phyloP scores from a whole-genome alignment of 2,329 filamentous ascomycete species.

The Plectosphaerella sp. region DNA sequence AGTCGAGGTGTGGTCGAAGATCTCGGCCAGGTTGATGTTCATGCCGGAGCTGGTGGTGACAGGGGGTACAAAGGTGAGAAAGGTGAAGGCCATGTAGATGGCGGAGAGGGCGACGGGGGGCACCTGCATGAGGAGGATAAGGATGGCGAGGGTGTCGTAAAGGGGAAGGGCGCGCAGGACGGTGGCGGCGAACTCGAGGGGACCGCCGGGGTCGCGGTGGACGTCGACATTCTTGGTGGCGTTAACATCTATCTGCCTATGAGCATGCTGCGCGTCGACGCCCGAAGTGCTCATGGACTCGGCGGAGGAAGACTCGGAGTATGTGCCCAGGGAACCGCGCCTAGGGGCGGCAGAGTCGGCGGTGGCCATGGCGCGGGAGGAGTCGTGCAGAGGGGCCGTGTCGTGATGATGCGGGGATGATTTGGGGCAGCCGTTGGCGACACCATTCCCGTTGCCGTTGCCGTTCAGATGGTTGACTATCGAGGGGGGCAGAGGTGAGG shows the following conservation, averaged over 20 bases:
- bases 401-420: not conserved
- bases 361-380: slow-evolving; percentile 26
- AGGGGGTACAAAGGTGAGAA: slow-evolving; percentile 86
- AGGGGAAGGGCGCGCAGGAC: slow-evolving; percentile 87
- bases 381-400: not conserved
- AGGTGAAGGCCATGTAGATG: slow-evolving; percentile 88
- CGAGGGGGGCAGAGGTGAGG: slow-evolving; percentile 19
- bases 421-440: slow-evolving; percentile 21
- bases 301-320: slow-evolving; percentile 51
- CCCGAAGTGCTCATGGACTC: slow-evolving; percentile 39
- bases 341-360: slow-evolving; percentile 38
- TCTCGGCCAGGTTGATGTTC: slow-evolving; percentile 81
- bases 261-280: slow-evolving; percentile 37
- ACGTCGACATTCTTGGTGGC: slow-evolving; percentile 63
- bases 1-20: slow-evolving; percentile 82
- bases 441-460: slow-evolving; percentile 19
- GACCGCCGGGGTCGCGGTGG: slow-evolving; percentile 67
- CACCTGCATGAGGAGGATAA: slow-evolving; percentile 91
- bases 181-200: slow-evolving; percentile 74
- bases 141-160: slow-evolving; percentile 91
- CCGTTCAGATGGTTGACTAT: not conserved
- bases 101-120: slow-evolving; percentile 82
- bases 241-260: slow-evolving; percentile 67
- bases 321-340: slow-evolving; percentile 44
- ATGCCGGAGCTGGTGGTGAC: slow-evolving; percentile 72